These are phyloP conservation scores for Mycena sanguinolenta DNA, from an alignment of 768 basidiomycete species.

Conservation along the genomic window DNA sequence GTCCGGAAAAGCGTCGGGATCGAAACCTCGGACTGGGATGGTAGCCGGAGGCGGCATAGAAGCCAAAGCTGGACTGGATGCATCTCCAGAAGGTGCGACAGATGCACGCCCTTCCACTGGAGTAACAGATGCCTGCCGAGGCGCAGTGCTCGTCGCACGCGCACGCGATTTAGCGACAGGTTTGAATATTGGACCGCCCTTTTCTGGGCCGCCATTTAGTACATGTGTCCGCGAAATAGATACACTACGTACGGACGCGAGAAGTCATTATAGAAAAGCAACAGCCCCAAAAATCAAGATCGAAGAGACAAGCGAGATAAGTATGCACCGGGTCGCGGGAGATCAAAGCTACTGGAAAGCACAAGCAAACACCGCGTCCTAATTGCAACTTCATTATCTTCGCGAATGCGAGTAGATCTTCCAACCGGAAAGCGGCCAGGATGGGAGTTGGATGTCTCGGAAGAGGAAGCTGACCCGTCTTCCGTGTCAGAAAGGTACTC, in stretches of 20 bases:
- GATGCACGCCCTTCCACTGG: slow-evolving; percentile 17
- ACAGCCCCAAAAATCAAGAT: slow-evolving; percentile 19
- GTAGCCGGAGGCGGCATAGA: slow-evolving; percentile 21
- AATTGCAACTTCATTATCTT: background rate
- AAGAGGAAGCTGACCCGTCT: slow-evolving; percentile 60
- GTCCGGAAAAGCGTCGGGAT: slow-evolving; percentile 16
- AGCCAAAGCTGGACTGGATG: background rate
- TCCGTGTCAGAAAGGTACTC: slow-evolving; percentile 70
- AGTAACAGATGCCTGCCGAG: slow-evolving; percentile 37
- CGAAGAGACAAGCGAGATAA: too few species aligned
- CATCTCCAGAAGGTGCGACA: slow-evolving; percentile 15
- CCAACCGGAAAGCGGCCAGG: slow-evolving; percentile 70
- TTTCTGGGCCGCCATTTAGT: slow-evolving; percentile 61
- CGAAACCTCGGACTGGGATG: slow-evolving; percentile 9
- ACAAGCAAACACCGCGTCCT: too few species aligned
- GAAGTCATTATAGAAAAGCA: slow-evolving; percentile 55
- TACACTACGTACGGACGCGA: slow-evolving; percentile 63
- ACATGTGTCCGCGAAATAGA: background rate
- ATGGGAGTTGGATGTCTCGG: slow-evolving; percentile 69
- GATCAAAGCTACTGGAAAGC: background rate
- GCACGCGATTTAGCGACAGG: slow-evolving; percentile 72
- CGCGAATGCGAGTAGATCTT: slow-evolving; percentile 48
- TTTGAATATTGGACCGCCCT: slow-evolving; percentile 77
- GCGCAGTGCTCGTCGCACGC: slow-evolving; percentile 49
- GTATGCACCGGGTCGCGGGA: too few species aligned